Base-by-base conservation (phyloP, 2,329 filamentous ascomycete genomes). In the Fusarium zealandicum region DNA sequence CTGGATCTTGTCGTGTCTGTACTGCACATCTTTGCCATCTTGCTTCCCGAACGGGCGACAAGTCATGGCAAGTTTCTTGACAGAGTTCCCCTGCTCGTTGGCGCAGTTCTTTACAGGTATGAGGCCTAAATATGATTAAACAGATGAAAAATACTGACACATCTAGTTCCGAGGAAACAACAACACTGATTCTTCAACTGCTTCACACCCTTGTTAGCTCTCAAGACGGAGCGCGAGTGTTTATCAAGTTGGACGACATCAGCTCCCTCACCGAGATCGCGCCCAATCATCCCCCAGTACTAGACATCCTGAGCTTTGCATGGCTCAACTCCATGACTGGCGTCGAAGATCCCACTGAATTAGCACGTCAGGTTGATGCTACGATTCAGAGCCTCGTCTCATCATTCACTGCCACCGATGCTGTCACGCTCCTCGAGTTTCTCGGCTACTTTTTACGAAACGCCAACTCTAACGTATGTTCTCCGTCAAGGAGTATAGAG, bases 1-100 rank as follows among this genome's bases (percentile, higher is more conserved):
- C 74, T 88, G 9, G 81, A 85, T 61, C 74, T 90, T 12, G 84
- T 82, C 4, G 82, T 88, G 4, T 81, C 82, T 25, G 81, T 90
- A 11, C 68, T 89, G 6, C 82, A 88, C 66, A 84, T 82, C 0
- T 90, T 90, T 66, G 73, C 80, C 1, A 73, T 79, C 7, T 71
- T 90, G 10, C 72, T 90, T 4, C 81, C 86, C 0, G 76, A 78
- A 4, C 72, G 76, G 3, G 74, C 74, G 5, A 74, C 73, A 35
- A 71, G 73, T 14, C 72, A 81, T 14, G 59, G 72, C 12, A 81
- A 77, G 61, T 76, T 89, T 25, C 72, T 81, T 4, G 76, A 70
- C 20, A 77, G 86, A 44, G 82, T 85, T 65, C 80, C 79, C 2
- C 73, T 77, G 22, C 72, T 90, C 2, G 75, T 85, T 4, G 74